phyloP scores from a whole-genome alignment of 2,329 filamentous ascomycete genomes.

The Arthrobotrys sinensis region DNA sequence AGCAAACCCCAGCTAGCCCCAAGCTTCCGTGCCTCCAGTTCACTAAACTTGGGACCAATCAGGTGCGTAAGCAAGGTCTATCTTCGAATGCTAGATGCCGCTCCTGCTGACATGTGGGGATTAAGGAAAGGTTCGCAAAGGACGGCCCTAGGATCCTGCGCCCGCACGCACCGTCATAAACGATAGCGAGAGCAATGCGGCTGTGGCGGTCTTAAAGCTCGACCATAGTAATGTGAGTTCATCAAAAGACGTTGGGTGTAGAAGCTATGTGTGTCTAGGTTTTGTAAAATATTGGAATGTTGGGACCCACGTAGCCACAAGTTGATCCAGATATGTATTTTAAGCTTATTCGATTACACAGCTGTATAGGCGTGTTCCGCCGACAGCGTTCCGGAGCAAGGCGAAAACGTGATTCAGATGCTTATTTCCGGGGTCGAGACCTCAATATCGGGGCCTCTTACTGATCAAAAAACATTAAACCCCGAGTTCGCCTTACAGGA shows the following conservation, averaged over 20 bases:
- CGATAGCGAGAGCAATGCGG: conserved; percentile 43
- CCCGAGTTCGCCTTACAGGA: conserved; percentile 29
- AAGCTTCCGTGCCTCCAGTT: conserved; percentile 10
- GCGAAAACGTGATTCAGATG: conserved; percentile 36
- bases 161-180: conserved; percentile 14
- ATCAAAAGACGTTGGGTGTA: conserved; percentile 15
- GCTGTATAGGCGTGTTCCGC: background rate
- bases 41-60: conserved; percentile 33
- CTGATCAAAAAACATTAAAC: conserved; percentile 39
- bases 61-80: conserved; percentile 33
- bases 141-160: background rate
- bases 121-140: conserved; percentile 20
- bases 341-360: conserved; percentile 17
- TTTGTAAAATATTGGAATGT: conserved; percentile 14
- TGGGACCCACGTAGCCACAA: conserved; percentile 34
- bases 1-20: conserved; percentile 21
- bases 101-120: conserved; percentile 49
- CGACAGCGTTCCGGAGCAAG: conserved; percentile 15
- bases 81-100: conserved; percentile 46
- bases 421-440: conserved; percentile 37
- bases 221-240: conserved; percentile 15
- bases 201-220: conserved; percentile 46
- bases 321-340: conserved; percentile 27
- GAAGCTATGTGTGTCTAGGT: background rate
- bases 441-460: conserved; percentile 23